Evolutionary conservation across 208 protist species (phyloP), one percentile per base, ranked within the genome.

Genomic region (Sergeia podlipaevii): DNA sequence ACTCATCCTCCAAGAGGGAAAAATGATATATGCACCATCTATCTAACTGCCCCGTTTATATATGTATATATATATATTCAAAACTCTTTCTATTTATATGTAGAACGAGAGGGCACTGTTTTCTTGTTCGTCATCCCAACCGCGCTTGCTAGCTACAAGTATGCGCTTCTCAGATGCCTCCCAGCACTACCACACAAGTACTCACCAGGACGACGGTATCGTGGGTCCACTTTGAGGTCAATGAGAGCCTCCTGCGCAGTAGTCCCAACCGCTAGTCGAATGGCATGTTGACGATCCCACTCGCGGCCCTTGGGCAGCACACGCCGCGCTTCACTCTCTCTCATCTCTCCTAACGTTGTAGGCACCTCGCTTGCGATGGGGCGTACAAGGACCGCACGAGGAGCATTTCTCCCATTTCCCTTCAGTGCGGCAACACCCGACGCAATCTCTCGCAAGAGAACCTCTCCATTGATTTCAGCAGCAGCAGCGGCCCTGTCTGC

Each of bases 241-340:
- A 92, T 66, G 27, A 92, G 57, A 2, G 80, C 78, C 63, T 92
- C 85, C 73, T 92, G 85, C 32, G 52, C 70, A 4, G 77, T 87
- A 7, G 62, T 13, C 18, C 85, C 85, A 2, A 85, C 62, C 7
- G 65, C 73, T 13, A 47, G 20, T 2, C 65, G 70, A 46, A 92
- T 72, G 10, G 85, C 85, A n/a, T 74, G 48, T 53, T 92, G 85
- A 3, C 85, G 77, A 61, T 92, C 80, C 80, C 85, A 89, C 58
- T 92, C 85, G 1, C 85, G 64, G 3, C 80, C 80, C 34, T 74
- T 79, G 1, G 75, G 65, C 48, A 74, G 66, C 15, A 61, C 58
- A 7, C 77, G 77, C 30, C 28, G 13, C 11, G 30, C 48, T 61
- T 65, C 56, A 21, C n/a, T 18, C 26, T 27, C 21, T 11, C 37